Evolutionary conservation across 208 protist genomes (phyloP), one percentile per base, ranked within the genome.

Genomic region (Phytomonas sp.): DNA sequence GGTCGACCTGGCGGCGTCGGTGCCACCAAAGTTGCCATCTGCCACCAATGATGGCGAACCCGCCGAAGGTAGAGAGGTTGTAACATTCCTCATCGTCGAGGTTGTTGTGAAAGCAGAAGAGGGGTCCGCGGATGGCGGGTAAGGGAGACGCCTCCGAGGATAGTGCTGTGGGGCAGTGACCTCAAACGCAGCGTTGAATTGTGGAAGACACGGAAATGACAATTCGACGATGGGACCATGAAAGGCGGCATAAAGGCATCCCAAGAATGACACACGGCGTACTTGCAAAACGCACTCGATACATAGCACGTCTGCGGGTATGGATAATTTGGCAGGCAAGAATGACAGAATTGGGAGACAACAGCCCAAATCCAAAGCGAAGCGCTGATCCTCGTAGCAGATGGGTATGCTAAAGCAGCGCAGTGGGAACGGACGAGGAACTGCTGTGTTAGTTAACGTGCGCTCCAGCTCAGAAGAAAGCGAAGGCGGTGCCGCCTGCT

Each of bases 381-480:
- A 90, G 29, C 80, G 81, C 0, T 82, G 70, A 64, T 94, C 89
- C 51, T 91, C 85, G 76, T 92, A 94, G 43, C 76, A 72, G 26
- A 94, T 70, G 0, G 85, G 89, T 0, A 92, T 66, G 4, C 60
- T 61, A 60, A 94, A 94, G 73, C 81, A 85, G 46, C 89, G 86
- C 67, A 93, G 76, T 34, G 75, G 65, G 26, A 56, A 26, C 53
- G 60, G 60, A 26, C 28, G 29, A 32, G 68, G 59, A 29, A 31
- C 15, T 7, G 51, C 62, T 29, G 61, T 30, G 60, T 11, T 34
- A n/a, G 1, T 17, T 51, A 17, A 17, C 13, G 40, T 51, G 3
- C 13, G 13, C 40, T 51, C 40, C 40, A 51, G 13, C 13, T 51
- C 40, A 23, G 40, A 20, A 6, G 40, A 51, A 51, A 51, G 13